Evolutionary conservation across 1,284 basidiomycete species (phyloP).

Genomic region (Boletellus sp.): DNA sequence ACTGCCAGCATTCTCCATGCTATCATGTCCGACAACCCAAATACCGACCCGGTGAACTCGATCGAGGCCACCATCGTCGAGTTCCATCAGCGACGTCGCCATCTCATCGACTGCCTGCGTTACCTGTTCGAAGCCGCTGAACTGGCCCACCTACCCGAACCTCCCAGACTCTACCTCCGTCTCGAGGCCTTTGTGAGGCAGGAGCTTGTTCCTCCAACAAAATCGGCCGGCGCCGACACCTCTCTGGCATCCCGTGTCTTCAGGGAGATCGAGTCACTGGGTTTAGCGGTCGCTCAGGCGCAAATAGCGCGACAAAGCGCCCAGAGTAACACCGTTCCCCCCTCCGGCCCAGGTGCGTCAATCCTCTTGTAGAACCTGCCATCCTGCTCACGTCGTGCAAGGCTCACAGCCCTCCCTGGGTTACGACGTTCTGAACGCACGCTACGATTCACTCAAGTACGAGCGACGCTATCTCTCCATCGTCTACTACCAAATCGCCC

Average conservation of each 20-base stretch:
- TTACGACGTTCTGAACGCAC: slow-evolving; percentile 59
- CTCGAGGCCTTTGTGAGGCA: slow-evolving; percentile 51
- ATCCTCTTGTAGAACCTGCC: too few species aligned
- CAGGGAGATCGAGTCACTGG: slow-evolving; percentile 58
- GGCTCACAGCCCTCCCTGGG: slow-evolving; percentile 50
- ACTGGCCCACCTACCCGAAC: slow-evolving; percentile 37
- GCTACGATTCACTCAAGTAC: slow-evolving; percentile 67
- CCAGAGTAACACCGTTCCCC: slow-evolving; percentile 54
- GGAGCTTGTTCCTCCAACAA: slow-evolving; percentile 45
- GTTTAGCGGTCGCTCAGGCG: slow-evolving; percentile 48
- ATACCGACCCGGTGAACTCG: slow-evolving; percentile 50
- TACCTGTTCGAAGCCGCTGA: slow-evolving; percentile 48
- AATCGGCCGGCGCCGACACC: slow-evolving; percentile 32
- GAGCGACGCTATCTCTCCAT: slow-evolving; percentile 66
- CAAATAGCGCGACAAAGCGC: slow-evolving; percentile 60
- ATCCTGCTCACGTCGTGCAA: slow-evolving; percentile 20
- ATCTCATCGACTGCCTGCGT: slow-evolving; percentile 63
- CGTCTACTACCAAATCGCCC: slow-evolving; percentile 58
- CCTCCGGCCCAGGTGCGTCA: slow-evolving; percentile 49
- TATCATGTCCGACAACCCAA: slow-evolving; percentile 61
- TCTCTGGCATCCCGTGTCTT: slow-evolving; percentile 57
- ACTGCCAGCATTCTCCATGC: slow-evolving; percentile 66
- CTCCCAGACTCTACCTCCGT: slow-evolving; percentile 44
- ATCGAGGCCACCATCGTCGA: slow-evolving; percentile 64
- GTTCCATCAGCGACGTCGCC: slow-evolving; percentile 64